Evolutionary conservation across 306 rosid genomes (phyloP).

Genomic region (Mucuna pruriens): DNA sequence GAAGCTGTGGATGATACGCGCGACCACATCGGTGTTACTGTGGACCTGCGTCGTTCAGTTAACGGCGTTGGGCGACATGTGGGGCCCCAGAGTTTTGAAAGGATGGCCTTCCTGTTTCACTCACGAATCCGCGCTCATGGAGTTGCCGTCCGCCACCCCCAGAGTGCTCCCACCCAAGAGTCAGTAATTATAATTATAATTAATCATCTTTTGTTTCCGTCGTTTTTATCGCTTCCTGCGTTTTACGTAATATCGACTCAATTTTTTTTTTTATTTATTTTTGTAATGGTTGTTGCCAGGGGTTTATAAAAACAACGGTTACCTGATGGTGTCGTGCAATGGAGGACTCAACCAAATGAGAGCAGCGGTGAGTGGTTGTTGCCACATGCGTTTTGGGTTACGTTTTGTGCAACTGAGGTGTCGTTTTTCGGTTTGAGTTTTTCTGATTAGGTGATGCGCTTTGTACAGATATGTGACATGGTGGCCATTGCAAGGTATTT

Average conservation of each 20-base stretch:
- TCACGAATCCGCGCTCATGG: conserved; percentile 58
- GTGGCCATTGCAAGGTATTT: conserved; percentile 91
- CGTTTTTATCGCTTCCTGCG: not conserved
- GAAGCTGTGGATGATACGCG: conserved; percentile 91
- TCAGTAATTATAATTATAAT: conserved; percentile 41
- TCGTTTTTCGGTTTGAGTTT: not conserved
- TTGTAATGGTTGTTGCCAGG: conserved; percentile 58
- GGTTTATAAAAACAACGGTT: conserved; percentile 89
- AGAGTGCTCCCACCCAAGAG: conserved; percentile 88
- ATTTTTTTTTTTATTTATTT: not conserved
- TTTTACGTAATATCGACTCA: not conserved
- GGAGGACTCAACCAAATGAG: conserved; percentile 99
- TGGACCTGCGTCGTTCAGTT: conserved; percentile 94
- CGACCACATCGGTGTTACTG: conserved; percentile 76
- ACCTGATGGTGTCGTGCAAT: conserved; percentile 90
- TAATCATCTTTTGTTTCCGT: not conserved
- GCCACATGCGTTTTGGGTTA: not conserved
- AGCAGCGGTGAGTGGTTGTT: conserved; percentile 80
- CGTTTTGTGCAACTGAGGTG: not conserved
- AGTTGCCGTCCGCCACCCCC: conserved; percentile 46
- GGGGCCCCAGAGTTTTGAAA: conserved; percentile 94
- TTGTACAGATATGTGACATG: conserved; percentile 90
- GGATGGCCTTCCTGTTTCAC: conserved; percentile 97
- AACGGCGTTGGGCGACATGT: conserved; percentile 82
- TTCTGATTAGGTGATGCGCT: conserved; percentile 26